These are phyloP conservation scores for Acorus gramineus DNA, from an alignment of 106 monocot species.

Conservation along the genomic window DNA sequence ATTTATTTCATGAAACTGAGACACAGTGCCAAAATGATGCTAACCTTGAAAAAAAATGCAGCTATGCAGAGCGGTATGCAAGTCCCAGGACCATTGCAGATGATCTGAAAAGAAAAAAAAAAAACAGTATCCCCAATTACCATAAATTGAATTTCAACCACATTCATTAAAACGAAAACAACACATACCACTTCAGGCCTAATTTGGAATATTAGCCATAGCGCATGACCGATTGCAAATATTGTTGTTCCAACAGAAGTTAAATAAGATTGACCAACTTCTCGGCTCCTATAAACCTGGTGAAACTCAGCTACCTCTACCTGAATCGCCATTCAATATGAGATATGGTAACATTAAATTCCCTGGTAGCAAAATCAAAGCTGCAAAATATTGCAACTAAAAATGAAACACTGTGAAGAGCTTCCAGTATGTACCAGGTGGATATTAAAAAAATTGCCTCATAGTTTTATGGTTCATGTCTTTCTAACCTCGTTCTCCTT, in stretches of 20 bases:
- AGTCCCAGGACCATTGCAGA: constrained; percentile 95
- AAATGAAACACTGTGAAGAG: too few relatives aligned
- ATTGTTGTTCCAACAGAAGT: constrained; percentile 79
- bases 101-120: constrained; percentile 39
- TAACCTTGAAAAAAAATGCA: constrained; percentile 80
- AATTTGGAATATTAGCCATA: constrained; percentile 61
- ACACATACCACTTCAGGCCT: constrained; percentile 80
- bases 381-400: too few relatives aligned
- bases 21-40: neutral
- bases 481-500: neutral
- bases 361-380: too few relatives aligned
- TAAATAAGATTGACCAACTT: constrained; percentile 98
- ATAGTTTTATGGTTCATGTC: neutral
- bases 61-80: constrained; percentile 76
- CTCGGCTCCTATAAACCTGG: constrained; percentile 85
- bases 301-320: constrained; percentile 34
- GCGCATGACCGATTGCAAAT: constrained; percentile 61
- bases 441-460: too few relatives aligned
- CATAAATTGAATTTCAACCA: neutral
- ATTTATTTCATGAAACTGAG: too few relatives aligned
- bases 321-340: too few relatives aligned
- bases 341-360: too few relatives aligned
- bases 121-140: neutral
- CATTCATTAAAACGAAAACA: neutral
- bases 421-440: too few relatives aligned